These are phyloP conservation scores for Dactylorhiza incarnata DNA, from an alignment of 106 monocot genomes.

Conservation along the genomic window DNA sequence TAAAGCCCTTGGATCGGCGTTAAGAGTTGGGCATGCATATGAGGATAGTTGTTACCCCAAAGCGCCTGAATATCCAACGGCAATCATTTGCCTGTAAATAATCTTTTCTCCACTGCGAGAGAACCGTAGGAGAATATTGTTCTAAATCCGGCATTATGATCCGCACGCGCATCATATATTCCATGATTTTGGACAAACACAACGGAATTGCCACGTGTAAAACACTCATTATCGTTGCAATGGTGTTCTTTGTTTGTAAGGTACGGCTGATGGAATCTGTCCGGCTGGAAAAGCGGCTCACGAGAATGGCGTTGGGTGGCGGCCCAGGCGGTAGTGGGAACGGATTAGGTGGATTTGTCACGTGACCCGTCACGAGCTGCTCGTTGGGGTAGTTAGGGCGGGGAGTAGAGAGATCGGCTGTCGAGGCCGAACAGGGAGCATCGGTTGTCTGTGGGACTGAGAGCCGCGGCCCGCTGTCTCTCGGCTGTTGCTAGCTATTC, in stretches of 20 bases:
- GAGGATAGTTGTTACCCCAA: neutral
- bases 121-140: neutral
- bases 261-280: neutral
- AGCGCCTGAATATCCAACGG: neutral
- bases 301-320: neutral
- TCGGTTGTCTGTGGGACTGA: neutral
- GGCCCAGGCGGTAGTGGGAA: neutral
- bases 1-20: neutral
- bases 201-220: neutral
- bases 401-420: neutral
- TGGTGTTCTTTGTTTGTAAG: neutral
- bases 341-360: neutral
- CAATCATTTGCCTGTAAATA: too few relatives aligned
- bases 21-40: neutral
- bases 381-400: neutral
- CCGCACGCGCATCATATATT: neutral
- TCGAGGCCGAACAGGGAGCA: neutral
- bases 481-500: neutral
- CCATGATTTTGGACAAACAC: neutral
- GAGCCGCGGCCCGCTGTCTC: neutral
- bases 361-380: slow-evolving; percentile 5
- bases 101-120: neutral
- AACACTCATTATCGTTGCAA: neutral
- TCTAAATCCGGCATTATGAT: neutral
- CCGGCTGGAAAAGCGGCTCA: neutral